phyloP scores from a whole-genome alignment of 176 grass and related monocot genomes.

The Rhynchospora pubera region DNA sequence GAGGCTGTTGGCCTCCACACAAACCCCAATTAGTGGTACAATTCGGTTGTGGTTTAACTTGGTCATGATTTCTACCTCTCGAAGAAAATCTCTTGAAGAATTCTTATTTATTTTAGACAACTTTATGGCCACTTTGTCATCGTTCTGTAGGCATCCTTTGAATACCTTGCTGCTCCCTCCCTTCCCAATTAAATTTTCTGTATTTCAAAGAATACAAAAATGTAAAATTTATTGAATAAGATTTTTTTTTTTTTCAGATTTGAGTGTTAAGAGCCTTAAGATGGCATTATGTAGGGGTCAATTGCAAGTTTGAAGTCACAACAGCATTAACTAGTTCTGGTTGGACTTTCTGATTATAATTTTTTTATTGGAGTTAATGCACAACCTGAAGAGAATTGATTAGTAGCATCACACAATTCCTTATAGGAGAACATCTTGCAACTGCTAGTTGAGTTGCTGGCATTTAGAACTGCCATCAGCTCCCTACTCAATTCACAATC shows the following conservation, averaged over 20 bases:
- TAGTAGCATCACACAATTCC: constrained; percentile 65
- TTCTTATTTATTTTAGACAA: constrained; percentile 50
- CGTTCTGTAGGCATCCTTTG: constrained; percentile 52
- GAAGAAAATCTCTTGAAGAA: constrained; percentile 77
- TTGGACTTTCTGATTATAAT: neutral
- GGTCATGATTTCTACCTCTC: constrained; percentile 87
- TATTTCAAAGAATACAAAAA: neutral
- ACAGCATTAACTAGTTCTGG: neutral
- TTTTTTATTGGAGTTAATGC: neutral
- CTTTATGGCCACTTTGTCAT: constrained; percentile 65
- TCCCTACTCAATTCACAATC: constrained; percentile 33
- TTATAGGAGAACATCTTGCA: constrained; percentile 88
- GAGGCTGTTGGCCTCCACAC: constrained; percentile 63
- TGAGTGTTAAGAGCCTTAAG: neutral
- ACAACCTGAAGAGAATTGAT: constrained; percentile 78
- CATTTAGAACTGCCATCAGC: constrained; percentile 36
- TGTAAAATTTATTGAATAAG: neutral
- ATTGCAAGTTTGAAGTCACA: neutral
- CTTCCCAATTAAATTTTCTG: constrained; percentile 85
- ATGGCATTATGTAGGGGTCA: neutral
- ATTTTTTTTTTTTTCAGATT: neutral
- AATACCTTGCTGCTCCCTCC: constrained; percentile 84
- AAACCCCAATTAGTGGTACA: constrained; percentile 71
- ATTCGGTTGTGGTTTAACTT: constrained; percentile 60
- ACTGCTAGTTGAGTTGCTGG: constrained; percentile 37